phyloP scores from a whole-genome alignment of 2,329 filamentous ascomycete species.

The Colletotrichum sansevieriae region DNA sequence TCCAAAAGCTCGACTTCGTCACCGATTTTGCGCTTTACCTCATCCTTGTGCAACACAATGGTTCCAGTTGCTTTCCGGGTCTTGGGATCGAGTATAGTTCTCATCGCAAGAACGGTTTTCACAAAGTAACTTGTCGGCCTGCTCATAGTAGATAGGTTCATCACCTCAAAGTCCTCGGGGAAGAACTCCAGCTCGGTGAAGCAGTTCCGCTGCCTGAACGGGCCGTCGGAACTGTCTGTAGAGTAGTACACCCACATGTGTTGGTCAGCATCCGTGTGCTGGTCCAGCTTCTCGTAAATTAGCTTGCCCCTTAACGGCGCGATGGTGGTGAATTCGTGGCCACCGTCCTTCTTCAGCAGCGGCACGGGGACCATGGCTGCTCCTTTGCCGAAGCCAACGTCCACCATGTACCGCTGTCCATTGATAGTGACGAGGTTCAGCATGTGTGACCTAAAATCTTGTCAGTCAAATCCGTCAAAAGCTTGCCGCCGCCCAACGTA shows the following conservation, averaged over 20 bases:
- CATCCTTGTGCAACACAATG: conserved; percentile 57
- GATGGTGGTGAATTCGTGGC: conserved; percentile 52
- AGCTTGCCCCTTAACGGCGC: conserved; percentile 61
- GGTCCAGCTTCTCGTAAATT: conserved; percentile 48
- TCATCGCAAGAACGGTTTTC: conserved; percentile 52
- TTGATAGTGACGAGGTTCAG: conserved; percentile 69
- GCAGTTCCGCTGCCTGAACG: conserved; percentile 62
- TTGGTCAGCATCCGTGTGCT: conserved; percentile 51
- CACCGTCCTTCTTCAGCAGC: conserved; percentile 46
- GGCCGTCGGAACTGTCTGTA: conserved; percentile 44
- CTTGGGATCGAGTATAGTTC: conserved; percentile 46
- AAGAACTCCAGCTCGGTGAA: conserved; percentile 65
- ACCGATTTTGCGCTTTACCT: conserved; percentile 58
- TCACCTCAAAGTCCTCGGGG: conserved; percentile 60
- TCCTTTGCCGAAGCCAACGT: conserved; percentile 72
- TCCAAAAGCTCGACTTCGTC: conserved; percentile 57
- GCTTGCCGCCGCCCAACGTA: background rate
- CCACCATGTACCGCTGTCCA: conserved; percentile 62
- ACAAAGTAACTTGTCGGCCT: conserved; percentile 54
- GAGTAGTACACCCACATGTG: conserved; percentile 56
- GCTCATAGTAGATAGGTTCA: conserved; percentile 57
- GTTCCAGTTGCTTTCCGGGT: conserved; percentile 50
- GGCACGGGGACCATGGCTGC: conserved; percentile 50
- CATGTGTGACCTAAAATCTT: conserved; percentile 66
- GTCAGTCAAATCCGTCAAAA: background rate